Conservation (phyloP, 1,284 basidiomycete species). For the Apiotrichum akiyoshidainum region DNA sequence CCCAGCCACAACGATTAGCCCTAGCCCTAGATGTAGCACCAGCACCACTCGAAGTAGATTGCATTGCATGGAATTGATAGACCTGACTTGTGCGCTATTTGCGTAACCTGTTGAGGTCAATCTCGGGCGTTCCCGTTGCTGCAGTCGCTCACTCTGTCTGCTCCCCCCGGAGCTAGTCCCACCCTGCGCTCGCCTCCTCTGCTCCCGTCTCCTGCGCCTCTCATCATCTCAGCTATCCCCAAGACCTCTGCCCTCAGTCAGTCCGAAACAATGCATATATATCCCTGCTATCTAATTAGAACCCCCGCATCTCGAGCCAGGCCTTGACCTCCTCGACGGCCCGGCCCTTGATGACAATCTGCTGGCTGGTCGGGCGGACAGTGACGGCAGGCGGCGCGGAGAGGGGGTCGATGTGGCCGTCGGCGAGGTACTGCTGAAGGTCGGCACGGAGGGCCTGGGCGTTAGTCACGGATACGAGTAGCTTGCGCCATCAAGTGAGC, state of each 20-base stretch:
- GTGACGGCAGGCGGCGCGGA: constrained; percentile 26
- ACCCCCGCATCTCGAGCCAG: constrained; percentile 36
- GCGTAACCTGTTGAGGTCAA: no score
- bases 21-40: not conserved
- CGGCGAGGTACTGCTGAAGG: constrained; percentile 29
- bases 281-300: constrained; percentile 16
- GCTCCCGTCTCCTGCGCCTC: no score
- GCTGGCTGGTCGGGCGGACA: constrained; percentile 32
- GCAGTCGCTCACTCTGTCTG: no score
- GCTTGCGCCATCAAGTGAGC: no score
- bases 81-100: no score
- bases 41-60: not conserved
- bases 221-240: not conserved
- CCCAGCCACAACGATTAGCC: no score
- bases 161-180: no score
- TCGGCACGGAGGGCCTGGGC: constrained; percentile 32
- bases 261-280: not conserved
- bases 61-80: not conserved
- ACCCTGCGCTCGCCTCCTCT: no score
- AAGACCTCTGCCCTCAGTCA: not conserved
- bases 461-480: constrained; percentile 2
- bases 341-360: constrained; percentile 39
- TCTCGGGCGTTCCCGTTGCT: no score
- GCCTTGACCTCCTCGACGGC: constrained; percentile 41
- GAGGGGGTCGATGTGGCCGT: constrained; percentile 39